These are phyloP conservation scores for Thermoascus crustaceus DNA, from an alignment of 2,329 filamentous ascomycete genomes.

Conservation along the genomic window DNA sequence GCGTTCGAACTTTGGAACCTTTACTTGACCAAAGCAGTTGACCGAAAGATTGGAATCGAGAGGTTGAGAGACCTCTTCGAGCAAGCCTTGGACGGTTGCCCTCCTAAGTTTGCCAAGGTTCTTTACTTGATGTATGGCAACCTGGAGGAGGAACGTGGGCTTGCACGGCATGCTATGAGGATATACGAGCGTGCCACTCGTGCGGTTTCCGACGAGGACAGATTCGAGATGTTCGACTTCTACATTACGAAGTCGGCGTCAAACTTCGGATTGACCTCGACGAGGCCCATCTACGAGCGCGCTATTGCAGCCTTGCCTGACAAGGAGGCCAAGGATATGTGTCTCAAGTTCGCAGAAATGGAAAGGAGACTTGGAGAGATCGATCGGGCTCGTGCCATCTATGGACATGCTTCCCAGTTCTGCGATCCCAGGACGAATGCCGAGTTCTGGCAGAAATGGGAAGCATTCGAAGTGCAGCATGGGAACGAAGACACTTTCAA, in stretches of 20 bases:
- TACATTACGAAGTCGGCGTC: conserved; percentile 98
- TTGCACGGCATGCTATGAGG: conserved; percentile 94
- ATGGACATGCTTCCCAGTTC: conserved; percentile 93
- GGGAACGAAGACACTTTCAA: conserved; percentile 99
- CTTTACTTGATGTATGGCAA: conserved; percentile 98
- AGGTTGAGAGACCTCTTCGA: conserved; percentile 91
- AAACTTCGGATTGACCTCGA: conserved; percentile 94
- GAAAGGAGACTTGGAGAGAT: conserved; percentile 86
- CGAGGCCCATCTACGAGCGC: conserved; percentile 89
- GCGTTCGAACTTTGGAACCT: conserved; percentile 98
- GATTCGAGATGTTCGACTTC: conserved; percentile 97
- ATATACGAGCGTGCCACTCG: conserved; percentile 97
- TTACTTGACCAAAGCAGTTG: conserved; percentile 93
- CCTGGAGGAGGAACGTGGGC: conserved; percentile 86
- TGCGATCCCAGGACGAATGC: conserved; percentile 88
- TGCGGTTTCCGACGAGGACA: conserved; percentile 88
- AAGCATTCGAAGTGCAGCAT: conserved; percentile 92
- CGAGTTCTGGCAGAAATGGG: conserved; percentile 94
- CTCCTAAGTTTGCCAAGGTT: conserved; percentile 90
- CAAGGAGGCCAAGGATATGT: conserved; percentile 91
- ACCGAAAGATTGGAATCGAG: conserved; percentile 92
- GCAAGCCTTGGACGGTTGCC: conserved; percentile 89
- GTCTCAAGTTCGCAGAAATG: conserved; percentile 97
- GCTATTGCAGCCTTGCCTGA: conserved; percentile 92
- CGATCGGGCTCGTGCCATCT: conserved; percentile 89